Percentiles rank a stretch among this genome's conserved stretches.
phyloP scores from a whole-genome alignment of 2,329 filamentous ascomycete species.

The Alternaria brassicicola region DNA sequence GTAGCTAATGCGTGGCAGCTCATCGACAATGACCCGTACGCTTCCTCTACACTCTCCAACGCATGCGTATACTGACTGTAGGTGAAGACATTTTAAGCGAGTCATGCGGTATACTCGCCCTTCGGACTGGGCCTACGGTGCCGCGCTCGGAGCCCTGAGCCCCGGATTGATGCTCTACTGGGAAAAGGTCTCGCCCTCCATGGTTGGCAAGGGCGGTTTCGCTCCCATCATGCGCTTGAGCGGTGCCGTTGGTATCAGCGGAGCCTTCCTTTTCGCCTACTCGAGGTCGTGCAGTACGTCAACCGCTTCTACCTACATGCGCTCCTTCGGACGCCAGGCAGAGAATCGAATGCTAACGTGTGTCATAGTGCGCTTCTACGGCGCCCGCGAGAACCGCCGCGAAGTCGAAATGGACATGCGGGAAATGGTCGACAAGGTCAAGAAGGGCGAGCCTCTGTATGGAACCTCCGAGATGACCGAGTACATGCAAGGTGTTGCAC shows the following conservation, averaged over 20 bases:
- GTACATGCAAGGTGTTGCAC: conserved; percentile 92
- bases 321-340: not conserved
- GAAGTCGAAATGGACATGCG: conserved; percentile 96
- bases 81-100: conserved; percentile 80
- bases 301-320: not conserved
- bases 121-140: conserved; percentile 79
- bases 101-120: conserved; percentile 85
- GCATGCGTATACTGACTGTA: conserved; percentile 27
- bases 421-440: conserved; percentile 97
- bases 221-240: conserved; percentile 80
- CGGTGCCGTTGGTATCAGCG: conserved; percentile 72
- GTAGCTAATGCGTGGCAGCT: conserved; percentile 65
- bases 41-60: conserved; percentile 22
- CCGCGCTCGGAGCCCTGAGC: conserved; percentile 70
- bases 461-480: conserved; percentile 78
- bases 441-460: conserved; percentile 88
- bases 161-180: conserved; percentile 77
- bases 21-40: conserved; percentile 98
- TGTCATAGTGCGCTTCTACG: conserved; percentile 85
- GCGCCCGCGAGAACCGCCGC: conserved; percentile 87
- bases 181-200: conserved; percentile 84
- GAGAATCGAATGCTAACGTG: conserved; percentile 3
- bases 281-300: conserved; percentile 80
- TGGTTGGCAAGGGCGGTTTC: conserved; percentile 82
- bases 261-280: conserved; percentile 86